These are phyloP conservation scores for Teratosphaeria viscida DNA, from an alignment of 2,329 filamentous ascomycete genomes.

Conservation along the genomic window DNA sequence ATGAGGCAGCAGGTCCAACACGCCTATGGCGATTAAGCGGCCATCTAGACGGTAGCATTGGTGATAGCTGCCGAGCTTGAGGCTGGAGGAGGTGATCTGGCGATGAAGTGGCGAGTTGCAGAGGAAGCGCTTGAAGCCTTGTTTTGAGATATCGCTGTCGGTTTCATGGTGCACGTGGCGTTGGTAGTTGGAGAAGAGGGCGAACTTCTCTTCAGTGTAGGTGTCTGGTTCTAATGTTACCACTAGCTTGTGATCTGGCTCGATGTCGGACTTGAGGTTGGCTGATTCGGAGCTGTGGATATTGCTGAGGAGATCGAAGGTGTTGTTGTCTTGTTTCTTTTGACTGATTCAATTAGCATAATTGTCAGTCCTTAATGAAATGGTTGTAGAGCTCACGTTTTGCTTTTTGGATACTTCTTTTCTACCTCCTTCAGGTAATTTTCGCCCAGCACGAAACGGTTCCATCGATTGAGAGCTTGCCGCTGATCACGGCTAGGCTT, in stretches of 20 bases:
- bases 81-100: conserved; percentile 32
- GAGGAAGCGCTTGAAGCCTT: conserved; percentile 61
- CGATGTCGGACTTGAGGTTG: conserved; percentile 37
- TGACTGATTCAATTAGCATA: conserved; percentile 27
- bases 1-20: conserved; percentile 66
- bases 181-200: conserved; percentile 66
- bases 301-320: conserved; percentile 56
- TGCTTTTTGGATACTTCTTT: conserved; percentile 54
- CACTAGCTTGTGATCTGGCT: conserved; percentile 55
- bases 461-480: conserved; percentile 67
- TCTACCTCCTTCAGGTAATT: conserved; percentile 55
- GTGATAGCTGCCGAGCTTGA: conserved; percentile 61
- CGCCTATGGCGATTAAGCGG: conserved; percentile 61
- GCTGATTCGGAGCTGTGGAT: conserved; percentile 58
- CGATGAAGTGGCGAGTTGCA: conserved; percentile 57
- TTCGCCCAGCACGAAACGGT: conserved; percentile 58
- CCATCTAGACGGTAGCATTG: conserved; percentile 75
- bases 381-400: conserved; percentile 39
- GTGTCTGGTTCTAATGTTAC: conserved; percentile 60
- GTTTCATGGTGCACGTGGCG: conserved; percentile 59
- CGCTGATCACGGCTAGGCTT: conserved; percentile 61
- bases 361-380: not conserved
- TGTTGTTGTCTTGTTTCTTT: conserved; percentile 52
- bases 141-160: conserved; percentile 46
- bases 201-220: conserved; percentile 67